These are phyloP conservation scores for Podospora australis DNA, from an alignment of 495 filamentous ascomycete genomes.

Conservation along the genomic window DNA sequence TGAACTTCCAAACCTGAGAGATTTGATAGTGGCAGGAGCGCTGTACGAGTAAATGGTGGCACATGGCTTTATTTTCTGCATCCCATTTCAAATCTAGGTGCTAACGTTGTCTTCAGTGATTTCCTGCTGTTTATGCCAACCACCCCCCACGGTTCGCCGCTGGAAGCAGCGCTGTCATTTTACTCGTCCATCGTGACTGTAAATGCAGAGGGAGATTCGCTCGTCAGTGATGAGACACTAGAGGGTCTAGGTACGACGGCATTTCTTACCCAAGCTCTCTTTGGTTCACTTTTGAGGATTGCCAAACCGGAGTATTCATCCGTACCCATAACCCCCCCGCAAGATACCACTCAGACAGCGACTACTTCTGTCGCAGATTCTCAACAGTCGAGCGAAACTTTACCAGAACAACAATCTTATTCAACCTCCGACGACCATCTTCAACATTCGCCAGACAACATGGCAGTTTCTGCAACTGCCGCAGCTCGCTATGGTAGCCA, in stretches of 20 bases:
- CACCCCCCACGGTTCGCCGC: conserved; percentile 51
- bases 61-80: neutral
- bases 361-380: neutral
- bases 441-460: conserved; percentile 9
- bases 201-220: conserved; percentile 89
- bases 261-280: conserved; percentile 64
- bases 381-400: no score
- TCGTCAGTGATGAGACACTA: conserved; percentile 79
- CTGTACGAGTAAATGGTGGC: neutral
- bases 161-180: conserved; percentile 85
- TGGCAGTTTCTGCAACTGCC: conserved; percentile 10
- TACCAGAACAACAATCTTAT: neutral
- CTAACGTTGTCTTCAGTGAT: conserved; percentile 49
- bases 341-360: neutral
- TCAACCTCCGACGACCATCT: conserved; percentile 7
- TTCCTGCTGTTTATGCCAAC: conserved; percentile 88
- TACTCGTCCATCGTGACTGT: conserved; percentile 86
- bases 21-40: conserved; percentile 2
- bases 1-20: neutral
- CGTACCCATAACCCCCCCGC: conserved; percentile 7
- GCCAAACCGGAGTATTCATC: conserved; percentile 31
- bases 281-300: conserved; percentile 59
- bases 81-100: neutral
- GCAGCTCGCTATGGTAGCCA: conserved; percentile 9
- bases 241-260: conserved; percentile 89